A percentile compares a stretch with the other conserved stretches of the same genome.
Evolutionary conservation across 768 basidiomycete species (phyloP).

Genomic region (Leucocoprinus sp.): DNA sequence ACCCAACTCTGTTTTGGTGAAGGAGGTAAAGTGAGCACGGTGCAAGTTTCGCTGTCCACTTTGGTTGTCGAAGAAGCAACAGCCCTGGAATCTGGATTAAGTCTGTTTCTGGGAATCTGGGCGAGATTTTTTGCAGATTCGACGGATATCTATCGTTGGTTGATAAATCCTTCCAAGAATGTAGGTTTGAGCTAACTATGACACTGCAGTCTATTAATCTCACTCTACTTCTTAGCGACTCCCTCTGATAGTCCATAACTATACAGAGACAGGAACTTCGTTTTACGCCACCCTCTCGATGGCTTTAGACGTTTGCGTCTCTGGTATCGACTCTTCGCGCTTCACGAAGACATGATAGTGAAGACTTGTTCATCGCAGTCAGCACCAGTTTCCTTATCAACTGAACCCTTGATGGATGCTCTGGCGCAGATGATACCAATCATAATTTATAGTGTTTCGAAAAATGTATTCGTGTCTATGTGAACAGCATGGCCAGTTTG

Average conservation of each 20-base stretch:
- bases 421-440: too few relatives aligned
- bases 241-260: slow-evolving; percentile 6
- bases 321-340: slow-evolving; percentile 11
- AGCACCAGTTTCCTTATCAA: not conserved
- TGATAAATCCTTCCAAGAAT: slow-evolving; percentile 19
- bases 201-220: not conserved
- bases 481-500: too few relatives aligned
- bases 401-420: too few relatives aligned
- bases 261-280: slow-evolving; percentile 11
- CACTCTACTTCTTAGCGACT: not conserved
- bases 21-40: slow-evolving; percentile 29
- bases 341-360: slow-evolving; percentile 3
- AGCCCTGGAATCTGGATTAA: slow-evolving; percentile 31
- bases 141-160: slow-evolving; percentile 34
- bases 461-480: too few relatives aligned
- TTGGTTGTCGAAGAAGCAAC: slow-evolving; percentile 33
- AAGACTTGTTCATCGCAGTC: not conserved
- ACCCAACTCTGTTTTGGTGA: slow-evolving; percentile 34
- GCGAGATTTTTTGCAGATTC: slow-evolving; percentile 37
- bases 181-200: slow-evolving; percentile 8
- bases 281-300: slow-evolving; percentile 11
- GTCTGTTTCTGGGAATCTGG: slow-evolving; percentile 36
- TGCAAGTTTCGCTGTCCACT: slow-evolving; percentile 31
- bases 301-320: slow-evolving; percentile 11
- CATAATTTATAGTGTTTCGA: too few relatives aligned